These are phyloP conservation scores for Mesotaenium endlicherianum DNA, from an alignment of 139 green algal genomes.

Conservation along the genomic window DNA sequence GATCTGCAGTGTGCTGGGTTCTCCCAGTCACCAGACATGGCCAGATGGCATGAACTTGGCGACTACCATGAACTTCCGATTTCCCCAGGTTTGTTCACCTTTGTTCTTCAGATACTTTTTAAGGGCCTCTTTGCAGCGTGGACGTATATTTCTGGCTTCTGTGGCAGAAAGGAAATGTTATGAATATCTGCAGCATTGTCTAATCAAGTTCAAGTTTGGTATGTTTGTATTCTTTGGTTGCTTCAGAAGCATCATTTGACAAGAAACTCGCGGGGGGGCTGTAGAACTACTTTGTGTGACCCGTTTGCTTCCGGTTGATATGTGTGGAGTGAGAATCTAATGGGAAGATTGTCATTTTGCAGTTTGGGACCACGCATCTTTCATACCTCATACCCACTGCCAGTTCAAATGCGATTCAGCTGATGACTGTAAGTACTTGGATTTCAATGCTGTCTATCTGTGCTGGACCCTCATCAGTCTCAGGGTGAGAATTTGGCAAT, in stretches of 20 bases:
- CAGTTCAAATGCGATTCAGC: conserved; percentile 78
- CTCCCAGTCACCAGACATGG: conserved; percentile 76
- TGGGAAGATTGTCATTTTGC: no score
- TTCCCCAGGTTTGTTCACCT: conserved; percentile 54
- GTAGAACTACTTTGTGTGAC: no score
- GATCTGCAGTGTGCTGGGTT: conserved; percentile 86
- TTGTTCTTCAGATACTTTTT: not conserved
- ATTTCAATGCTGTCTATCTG: not conserved
- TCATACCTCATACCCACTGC: conserved; percentile 73
- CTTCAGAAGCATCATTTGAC: conserved; percentile 3
- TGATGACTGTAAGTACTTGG: conserved; percentile 67
- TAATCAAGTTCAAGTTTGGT: conserved; percentile 15
- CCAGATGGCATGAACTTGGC: conserved; percentile 83
- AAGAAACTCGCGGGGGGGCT: no score
- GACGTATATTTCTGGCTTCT: conserved; percentile 10
- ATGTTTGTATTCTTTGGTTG: conserved; percentile 22
- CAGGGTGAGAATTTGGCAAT: conserved; percentile 1
- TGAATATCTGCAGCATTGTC: conserved; percentile 2
- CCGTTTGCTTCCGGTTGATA: conserved; percentile 2
- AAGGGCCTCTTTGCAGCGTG: no score
- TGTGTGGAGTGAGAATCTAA: conserved; percentile 7
- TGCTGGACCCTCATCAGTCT: not conserved
- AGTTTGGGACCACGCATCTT: conserved; percentile 67
- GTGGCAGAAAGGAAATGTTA: not conserved
- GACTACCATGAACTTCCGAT: conserved; percentile 78